Base-by-base conservation (phyloP, 176 grass and related monocot species). In the Avena eriantha region DNA sequence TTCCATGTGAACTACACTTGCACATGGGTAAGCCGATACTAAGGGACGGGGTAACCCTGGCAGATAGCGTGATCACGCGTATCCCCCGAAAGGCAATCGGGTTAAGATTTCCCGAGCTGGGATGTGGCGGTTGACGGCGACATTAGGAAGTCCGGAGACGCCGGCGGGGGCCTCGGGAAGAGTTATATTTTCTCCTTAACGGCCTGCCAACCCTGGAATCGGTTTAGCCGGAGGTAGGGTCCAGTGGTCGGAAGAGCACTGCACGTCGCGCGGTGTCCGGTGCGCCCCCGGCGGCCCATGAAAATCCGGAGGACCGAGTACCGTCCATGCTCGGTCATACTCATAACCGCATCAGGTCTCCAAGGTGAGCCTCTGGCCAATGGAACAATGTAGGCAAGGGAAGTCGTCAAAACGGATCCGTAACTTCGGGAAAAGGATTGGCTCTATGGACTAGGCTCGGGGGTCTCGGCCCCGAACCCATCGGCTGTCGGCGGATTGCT, bases 1-100 rank as follows among this genome's bases (percentile, higher is more conserved):
- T 94, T 94, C 86, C 92, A 94, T 91, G 89, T 94, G 92, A 94
- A 94, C 63, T 76, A 70, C 89, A 94, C 92, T 94, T 89, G 86
- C 89, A 94, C 92, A 94, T 94, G 92, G 87, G 89, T 94, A 82
- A 90, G 89, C 70, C 77, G 84, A 94, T 94, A 84, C 87, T 89
- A 91, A 91, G 92, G 84, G 92, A 89, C 69, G 86, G 89, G 89
- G 92, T 78, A 94, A 89, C 80, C 80, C 84, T 84, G 91, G 88
- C 80, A 80, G 83, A 89, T 55, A 80, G 80, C 83, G 48, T 81
- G 61, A 83, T 56, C 61, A n/a, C 34, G 85, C 57, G 80, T 35
- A 76, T 84, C 29, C 58, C 69, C 87, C 79, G 65, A 92, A 86
- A 86, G 79, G 90, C 83, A 89, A 92, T 89, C 80, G 68, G 83